phyloP scores from a whole-genome alignment of 75 land plant genomes.

The Selaginella moellendorffii region DNA sequence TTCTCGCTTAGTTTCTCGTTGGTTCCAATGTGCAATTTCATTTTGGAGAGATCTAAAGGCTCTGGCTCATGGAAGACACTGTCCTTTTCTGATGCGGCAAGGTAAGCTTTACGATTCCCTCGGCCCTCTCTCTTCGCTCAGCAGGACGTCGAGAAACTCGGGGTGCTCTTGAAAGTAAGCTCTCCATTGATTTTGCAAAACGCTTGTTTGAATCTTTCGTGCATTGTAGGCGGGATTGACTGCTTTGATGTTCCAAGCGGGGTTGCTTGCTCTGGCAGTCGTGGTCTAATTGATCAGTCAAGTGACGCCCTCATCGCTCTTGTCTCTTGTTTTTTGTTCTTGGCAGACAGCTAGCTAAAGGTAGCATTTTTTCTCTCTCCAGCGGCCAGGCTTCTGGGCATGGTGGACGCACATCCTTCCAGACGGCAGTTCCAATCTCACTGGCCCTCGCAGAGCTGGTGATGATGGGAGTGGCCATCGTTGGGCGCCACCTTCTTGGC shows the following conservation, averaged over 20 bases:
- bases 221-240: slow-evolving; percentile 76
- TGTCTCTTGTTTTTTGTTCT: slow-evolving; percentile 60
- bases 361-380: background rate
- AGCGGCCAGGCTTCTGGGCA: slow-evolving; percentile 74
- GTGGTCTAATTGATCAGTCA: slow-evolving; percentile 57
- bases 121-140: slow-evolving; percentile 85
- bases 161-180: slow-evolving; percentile 73
- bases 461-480: slow-evolving; percentile 89
- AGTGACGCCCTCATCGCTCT: slow-evolving; percentile 38
- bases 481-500: slow-evolving; percentile 79
- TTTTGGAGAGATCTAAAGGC: too few relatives aligned
- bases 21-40: too few relatives aligned
- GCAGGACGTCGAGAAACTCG: slow-evolving; percentile 46
- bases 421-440: slow-evolving; percentile 74
- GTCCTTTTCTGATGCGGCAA: too few relatives aligned
- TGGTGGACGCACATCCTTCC: slow-evolving; percentile 85
- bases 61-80: too few relatives aligned
- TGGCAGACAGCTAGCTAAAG: slow-evolving; percentile 43
- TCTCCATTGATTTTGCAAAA: background rate
- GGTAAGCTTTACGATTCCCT: too few relatives aligned
- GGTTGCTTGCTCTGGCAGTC: slow-evolving; percentile 64
- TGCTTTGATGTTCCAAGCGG: slow-evolving; percentile 73
- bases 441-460: slow-evolving; percentile 86
- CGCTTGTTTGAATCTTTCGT: background rate
- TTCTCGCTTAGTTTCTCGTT: too few relatives aligned